Percentiles rank a stretch among this genome's conserved stretches.
These are phyloP conservation scores for Solanum pennellii DNA, from an alignment of 257 asterid genomes.

Conservation along the genomic window DNA sequence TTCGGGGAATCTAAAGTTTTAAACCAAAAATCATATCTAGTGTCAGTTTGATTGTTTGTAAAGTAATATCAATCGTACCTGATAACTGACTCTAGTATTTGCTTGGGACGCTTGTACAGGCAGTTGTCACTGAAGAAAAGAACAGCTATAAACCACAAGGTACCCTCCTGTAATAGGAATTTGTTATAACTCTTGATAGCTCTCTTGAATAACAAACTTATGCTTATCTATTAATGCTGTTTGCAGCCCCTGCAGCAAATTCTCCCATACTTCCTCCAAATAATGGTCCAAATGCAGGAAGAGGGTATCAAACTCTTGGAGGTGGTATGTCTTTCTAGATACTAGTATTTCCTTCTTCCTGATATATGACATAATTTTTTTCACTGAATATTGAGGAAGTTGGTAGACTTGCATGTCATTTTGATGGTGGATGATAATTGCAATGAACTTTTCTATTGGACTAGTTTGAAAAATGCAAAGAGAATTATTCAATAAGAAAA, in stretches of 20 bases:
- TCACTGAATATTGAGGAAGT: background rate
- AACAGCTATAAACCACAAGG: conserved; percentile 40
- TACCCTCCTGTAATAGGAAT: conserved; percentile 5
- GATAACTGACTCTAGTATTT: background rate
- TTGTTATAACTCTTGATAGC: background rate
- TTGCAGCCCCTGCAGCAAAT: conserved; percentile 67
- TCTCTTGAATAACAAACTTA: background rate
- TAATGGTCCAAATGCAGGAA: conserved; percentile 36
- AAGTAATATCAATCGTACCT: background rate
- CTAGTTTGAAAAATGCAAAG: background rate
- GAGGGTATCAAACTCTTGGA: conserved; percentile 65
- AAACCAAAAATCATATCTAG: background rate
- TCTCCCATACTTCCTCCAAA: conserved; percentile 77
- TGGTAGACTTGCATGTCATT: background rate
- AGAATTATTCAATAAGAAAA: background rate
- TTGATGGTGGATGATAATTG: background rate
- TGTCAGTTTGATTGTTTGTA: background rate
- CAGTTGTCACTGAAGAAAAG: conserved; percentile 66
- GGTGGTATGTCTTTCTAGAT: conserved; percentile 29
- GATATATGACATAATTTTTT: background rate
- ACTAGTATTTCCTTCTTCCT: background rate
- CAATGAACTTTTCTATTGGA: background rate
- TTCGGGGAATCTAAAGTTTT: background rate
- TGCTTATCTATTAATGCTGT: background rate
- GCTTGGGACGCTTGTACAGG: conserved; percentile 32